Percentiles rank a stretch among this genome's conserved stretches.
Conservation (phyloP, 768 basidiomycete species). For the Boletus sp. region DNA sequence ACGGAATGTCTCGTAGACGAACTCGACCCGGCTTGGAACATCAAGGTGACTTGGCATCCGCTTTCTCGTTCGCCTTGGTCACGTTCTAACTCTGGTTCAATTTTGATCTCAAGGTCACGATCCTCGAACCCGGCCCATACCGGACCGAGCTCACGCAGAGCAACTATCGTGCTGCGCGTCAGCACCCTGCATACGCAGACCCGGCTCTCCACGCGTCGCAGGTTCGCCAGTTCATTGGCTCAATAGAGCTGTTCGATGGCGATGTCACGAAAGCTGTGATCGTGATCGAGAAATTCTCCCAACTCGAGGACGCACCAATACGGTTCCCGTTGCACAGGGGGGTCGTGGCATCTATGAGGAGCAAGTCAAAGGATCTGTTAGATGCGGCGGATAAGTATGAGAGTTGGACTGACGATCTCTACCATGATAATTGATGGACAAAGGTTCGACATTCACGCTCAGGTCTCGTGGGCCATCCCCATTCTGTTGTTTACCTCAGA, state of each 20-base stretch:
- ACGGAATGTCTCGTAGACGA: slow-evolving; percentile 7
- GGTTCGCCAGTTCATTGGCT: background rate
- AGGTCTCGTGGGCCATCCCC: background rate
- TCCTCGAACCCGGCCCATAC: slow-evolving; percentile 17
- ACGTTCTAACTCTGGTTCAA: background rate
- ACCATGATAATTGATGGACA: background rate
- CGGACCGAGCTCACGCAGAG: slow-evolving; percentile 9
- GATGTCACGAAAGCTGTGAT: slow-evolving; percentile 10
- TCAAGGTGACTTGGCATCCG: slow-evolving; percentile 9
- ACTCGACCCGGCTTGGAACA: slow-evolving; percentile 17
- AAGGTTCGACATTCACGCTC: background rate
- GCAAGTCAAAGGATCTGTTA: slow-evolving; percentile 13
- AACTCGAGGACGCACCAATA: slow-evolving; percentile 15
- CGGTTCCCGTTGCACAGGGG: slow-evolving; percentile 13
- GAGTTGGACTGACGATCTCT: slow-evolving; percentile 19
- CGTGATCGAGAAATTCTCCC: slow-evolving; percentile 14
- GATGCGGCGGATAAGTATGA: slow-evolving; percentile 11
- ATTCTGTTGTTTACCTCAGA: background rate
- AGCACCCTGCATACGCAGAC: slow-evolving; percentile 21
- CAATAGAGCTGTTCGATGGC: slow-evolving; percentile 4
- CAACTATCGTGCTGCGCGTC: background rate
- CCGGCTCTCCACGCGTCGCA: slow-evolving; percentile 2
- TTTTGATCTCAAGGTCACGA: slow-evolving; percentile 9
- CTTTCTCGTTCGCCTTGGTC: background rate
- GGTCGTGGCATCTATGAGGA: slow-evolving; percentile 5